A percentile compares a stretch with the other conserved stretches of the same genome.
phyloP scores from a whole-genome alignment of 805 yeast genomes.

The Cyberlindnera lachancei region DNA sequence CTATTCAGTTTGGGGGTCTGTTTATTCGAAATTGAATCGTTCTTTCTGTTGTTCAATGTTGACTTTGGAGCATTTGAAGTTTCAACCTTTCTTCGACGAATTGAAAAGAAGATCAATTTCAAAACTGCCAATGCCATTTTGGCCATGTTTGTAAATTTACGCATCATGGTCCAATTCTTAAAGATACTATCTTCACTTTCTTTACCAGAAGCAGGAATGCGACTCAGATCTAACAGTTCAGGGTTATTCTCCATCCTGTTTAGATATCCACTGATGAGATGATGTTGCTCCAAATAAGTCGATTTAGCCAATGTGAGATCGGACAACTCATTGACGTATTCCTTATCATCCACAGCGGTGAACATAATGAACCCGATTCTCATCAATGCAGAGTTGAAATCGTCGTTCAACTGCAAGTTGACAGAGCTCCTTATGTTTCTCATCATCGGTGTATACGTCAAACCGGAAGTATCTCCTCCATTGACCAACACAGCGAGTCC shows the following conservation, averaged over 20 bases:
- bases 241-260: slow-evolving; percentile 21
- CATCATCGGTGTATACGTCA: slow-evolving; percentile 29
- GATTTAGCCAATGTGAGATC: slow-evolving; percentile 37
- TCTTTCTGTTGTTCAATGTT: not conserved
- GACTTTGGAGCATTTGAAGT: not conserved
- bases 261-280: slow-evolving; percentile 17
- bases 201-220: not conserved
- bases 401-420: slow-evolving; percentile 41
- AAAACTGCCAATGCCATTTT: slow-evolving; percentile 7
- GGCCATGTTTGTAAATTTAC: slow-evolving; percentile 7
- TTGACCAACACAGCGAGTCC: slow-evolving; percentile 52
- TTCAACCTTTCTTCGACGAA: slow-evolving; percentile 1
- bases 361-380: slow-evolving; percentile 57
- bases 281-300: slow-evolving; percentile 46
- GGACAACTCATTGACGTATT: slow-evolving; percentile 54
- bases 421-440: slow-evolving; percentile 31
- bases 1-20: no score
- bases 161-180: slow-evolving; percentile 8
- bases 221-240: slow-evolving; percentile 3
- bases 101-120: slow-evolving; percentile 5
- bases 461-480: slow-evolving; percentile 31
- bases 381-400: slow-evolving; percentile 55
- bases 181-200: not conserved
- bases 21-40: no score
- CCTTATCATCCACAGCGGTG: slow-evolving; percentile 59